phyloP scores from a whole-genome alignment of 148 eudicot species.

The Camellia japonica region DNA sequence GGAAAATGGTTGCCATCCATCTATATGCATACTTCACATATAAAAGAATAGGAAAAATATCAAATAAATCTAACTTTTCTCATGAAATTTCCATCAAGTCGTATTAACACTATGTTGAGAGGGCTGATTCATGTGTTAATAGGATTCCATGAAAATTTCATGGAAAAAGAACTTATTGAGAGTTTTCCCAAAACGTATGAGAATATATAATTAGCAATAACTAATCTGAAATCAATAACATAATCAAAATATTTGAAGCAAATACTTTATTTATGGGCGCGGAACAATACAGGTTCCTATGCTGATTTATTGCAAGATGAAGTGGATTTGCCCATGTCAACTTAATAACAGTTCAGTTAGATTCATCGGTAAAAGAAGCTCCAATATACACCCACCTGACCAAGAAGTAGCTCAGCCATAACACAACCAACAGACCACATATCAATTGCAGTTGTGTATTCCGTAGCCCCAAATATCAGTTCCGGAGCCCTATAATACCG shows the following conservation, averaged over 20 bases:
- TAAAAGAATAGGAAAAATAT: no score
- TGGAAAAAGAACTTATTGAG: no score
- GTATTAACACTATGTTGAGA: no score
- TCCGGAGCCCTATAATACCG: constrained; percentile 95
- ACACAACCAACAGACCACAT: constrained; percentile 97
- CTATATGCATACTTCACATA: neutral
- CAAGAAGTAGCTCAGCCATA: constrained; percentile 77
- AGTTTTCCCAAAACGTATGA: neutral
- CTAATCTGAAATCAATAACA: neutral
- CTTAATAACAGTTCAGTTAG: neutral
- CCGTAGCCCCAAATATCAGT: constrained; percentile 89
- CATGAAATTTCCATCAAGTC: no score
- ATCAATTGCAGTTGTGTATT: constrained; percentile 87
- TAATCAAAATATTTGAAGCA: no score
- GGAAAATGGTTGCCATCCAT: neutral
- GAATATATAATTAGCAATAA: neutral
- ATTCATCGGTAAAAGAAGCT: neutral
- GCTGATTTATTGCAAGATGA: neutral
- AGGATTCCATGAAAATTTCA: no score
- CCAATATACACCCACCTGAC: constrained; percentile 48
- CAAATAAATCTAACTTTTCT: no score
- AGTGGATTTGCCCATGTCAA: neutral
- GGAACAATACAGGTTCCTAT: neutral
- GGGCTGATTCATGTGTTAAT: no score
- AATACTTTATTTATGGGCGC: neutral